Base-by-base conservation (phyloP, 1,284 basidiomycete genomes). In the Vanrija pseudolonga region DNA sequence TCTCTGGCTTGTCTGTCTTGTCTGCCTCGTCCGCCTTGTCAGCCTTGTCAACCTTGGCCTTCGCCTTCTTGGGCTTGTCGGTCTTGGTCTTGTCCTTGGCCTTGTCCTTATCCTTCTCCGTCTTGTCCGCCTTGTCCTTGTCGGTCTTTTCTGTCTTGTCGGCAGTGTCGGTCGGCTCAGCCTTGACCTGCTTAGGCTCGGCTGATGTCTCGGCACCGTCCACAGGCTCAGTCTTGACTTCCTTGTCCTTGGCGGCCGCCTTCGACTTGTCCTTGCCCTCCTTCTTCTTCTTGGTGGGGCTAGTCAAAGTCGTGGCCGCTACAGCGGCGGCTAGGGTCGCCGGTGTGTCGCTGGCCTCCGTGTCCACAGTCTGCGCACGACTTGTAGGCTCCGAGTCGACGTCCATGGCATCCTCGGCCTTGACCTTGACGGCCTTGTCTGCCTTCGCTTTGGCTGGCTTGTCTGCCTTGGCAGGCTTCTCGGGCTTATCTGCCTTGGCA, bases 391-490 rank as follows among this genome's bases (percentile, higher is more conserved):
- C 50, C 6, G 41, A 15, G 22, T 64, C 61, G 5, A 53, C 48
- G 6, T 63, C 65, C 52, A 56, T 59, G 11, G 58, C 57, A 17
- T 57, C 53, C 17, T 59, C 63, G 45, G 41, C 19, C 52, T 55
- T 49, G 39, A 43, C 43, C 55, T 52, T 18, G 20, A 24, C 24
- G 6, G 43, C 51, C 50, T 43, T 44, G 38, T 20, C 28, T 11
- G 40, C 45, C 19, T 26, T 32, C 11, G 26, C 26, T 11, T 26
- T 26, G 26, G 7, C 26, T 32, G 32, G 9, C 32, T 32, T 32
- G 32, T 32, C 32, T 32, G 32, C 32, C 32, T 32, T 32, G 32
- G 32, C 14, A 9, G 32, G 4, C 32, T 32, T 32, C 7, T 6
- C 3, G 12, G 32, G 32, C 11, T 32, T 32, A 12, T 32, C 32